Evolutionary conservation across 2,329 filamentous ascomycete species (phyloP).

Genomic region (Hymenoscyphus albidus): DNA sequence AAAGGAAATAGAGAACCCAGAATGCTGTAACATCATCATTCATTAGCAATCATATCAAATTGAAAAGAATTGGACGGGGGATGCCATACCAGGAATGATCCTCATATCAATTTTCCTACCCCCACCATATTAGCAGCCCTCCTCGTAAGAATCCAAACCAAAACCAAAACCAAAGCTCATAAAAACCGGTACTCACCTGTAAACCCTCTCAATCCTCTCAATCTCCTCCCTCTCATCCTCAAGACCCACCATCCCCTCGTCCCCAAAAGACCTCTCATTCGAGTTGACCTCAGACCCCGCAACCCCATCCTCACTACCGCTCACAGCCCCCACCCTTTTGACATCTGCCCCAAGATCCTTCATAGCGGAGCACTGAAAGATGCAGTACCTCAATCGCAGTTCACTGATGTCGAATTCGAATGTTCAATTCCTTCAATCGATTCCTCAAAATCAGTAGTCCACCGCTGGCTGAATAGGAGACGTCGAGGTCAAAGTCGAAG

Average conservation of each 20-base stretch:
- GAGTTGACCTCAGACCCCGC: background rate
- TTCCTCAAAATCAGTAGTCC: background rate
- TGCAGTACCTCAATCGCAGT: too few relatives aligned
- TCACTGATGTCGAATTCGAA: background rate
- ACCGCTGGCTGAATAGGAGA: too few relatives aligned
- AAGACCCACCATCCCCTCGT: slow-evolving; percentile 9
- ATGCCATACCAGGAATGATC: slow-evolving; percentile 46
- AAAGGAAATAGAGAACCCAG: slow-evolving; percentile 88
- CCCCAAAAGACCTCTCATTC: slow-evolving; percentile 12
- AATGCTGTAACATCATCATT: slow-evolving; percentile 52
- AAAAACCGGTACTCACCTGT: slow-evolving; percentile 32
- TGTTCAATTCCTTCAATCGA: background rate
- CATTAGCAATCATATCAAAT: background rate
- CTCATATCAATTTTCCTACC: slow-evolving; percentile 50
- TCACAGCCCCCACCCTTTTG: slow-evolving; percentile 1
- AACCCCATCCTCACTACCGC: background rate
- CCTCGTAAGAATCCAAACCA: background rate
- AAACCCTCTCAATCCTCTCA: slow-evolving; percentile 36
- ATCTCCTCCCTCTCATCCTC: slow-evolving; percentile 26
- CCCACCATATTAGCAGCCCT: slow-evolving; percentile 2
- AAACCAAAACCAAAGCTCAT: background rate
- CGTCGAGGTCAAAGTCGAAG: background rate
- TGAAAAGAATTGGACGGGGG: background rate
- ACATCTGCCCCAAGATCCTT: slow-evolving; percentile 20
- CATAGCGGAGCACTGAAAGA: slow-evolving; percentile 26